Conservation (phyloP, 2,329 filamentous ascomycete genomes). For the Ophiostoma quercus region DNA sequence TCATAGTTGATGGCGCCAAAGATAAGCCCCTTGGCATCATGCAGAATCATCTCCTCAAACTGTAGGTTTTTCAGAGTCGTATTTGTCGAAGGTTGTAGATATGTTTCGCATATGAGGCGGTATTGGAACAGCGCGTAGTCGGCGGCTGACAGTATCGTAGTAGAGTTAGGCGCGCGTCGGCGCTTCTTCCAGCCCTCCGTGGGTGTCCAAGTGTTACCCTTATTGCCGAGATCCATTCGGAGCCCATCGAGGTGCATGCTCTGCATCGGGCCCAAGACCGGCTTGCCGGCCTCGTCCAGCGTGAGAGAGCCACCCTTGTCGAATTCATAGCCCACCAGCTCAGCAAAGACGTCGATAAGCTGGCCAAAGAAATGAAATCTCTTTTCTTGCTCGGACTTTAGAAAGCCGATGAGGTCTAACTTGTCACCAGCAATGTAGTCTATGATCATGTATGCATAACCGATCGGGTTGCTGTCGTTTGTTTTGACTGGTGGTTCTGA, state of each 20-base stretch:
- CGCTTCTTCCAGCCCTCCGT: background rate
- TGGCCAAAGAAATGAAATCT: background rate
- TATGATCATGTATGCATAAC: background rate
- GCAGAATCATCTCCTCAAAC: background rate
- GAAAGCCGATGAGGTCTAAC: background rate
- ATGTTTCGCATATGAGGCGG: background rate
- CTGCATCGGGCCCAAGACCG: background rate
- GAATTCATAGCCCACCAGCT: background rate
- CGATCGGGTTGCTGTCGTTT: constrained; percentile 7
- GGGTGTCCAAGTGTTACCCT: background rate
- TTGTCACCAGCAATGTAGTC: constrained; percentile 1
- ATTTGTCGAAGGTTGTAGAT: background rate
- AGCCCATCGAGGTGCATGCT: constrained; percentile 8
- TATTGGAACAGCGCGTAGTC: constrained; percentile 2
- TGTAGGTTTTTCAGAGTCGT: background rate
- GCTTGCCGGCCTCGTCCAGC: background rate
- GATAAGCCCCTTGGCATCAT: background rate
- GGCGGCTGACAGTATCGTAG: background rate
- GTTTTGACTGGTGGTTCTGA: background rate
- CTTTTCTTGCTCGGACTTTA: background rate
- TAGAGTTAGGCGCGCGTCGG: background rate
- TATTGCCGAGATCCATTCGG: background rate
- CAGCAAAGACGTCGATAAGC: constrained; percentile 4
- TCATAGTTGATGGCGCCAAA: background rate
- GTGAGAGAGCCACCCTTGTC: background rate